Evolutionary conservation across 1,284 basidiomycete species (phyloP).

Genomic region (Trichosporon faecale): DNA sequence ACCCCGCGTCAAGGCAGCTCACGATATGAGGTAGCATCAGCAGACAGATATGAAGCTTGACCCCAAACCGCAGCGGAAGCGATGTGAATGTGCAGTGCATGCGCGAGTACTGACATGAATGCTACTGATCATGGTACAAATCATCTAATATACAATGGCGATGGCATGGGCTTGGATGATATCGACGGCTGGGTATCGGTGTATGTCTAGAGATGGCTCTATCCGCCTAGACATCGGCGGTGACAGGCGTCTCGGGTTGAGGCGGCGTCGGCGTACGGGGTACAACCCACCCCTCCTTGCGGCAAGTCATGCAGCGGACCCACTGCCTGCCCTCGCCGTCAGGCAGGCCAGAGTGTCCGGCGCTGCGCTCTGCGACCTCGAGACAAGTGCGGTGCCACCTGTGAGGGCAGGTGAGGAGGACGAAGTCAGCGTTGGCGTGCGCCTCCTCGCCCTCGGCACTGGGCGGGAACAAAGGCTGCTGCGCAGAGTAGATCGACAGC

Average conservation of each 20-base stretch:
- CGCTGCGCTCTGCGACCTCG: slow-evolving; percentile 34
- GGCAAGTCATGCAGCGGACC: slow-evolving; percentile 42
- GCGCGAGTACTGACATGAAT: background rate
- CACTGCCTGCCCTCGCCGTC: slow-evolving; percentile 31
- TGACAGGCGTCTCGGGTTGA: background rate
- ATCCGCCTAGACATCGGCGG: background rate
- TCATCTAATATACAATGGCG: background rate
- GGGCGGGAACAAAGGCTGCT: slow-evolving; percentile 25
- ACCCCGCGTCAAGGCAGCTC: background rate
- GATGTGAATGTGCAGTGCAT: background rate
- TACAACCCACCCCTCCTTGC: slow-evolving; percentile 43
- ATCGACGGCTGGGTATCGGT: background rate
- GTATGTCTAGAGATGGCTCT: background rate
- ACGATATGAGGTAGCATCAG: background rate
- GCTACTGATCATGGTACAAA: slow-evolving; percentile 7
- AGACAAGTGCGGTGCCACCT: slow-evolving; percentile 43
- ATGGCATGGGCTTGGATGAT: background rate
- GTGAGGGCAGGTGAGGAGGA: slow-evolving; percentile 37
- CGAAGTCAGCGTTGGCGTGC: slow-evolving; percentile 20
- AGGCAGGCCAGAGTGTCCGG: slow-evolving; percentile 23
- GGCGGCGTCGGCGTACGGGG: slow-evolving; percentile 11
- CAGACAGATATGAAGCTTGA: slow-evolving; percentile 2
- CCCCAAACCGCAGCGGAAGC: background rate
- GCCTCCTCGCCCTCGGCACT: background rate
- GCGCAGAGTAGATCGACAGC: slow-evolving; percentile 34